Evolutionary conservation across 2,329 filamentous ascomycete species (phyloP), one percentile per base, ranked within the genome.

Genomic region (Penicillium oxalicum): DNA sequence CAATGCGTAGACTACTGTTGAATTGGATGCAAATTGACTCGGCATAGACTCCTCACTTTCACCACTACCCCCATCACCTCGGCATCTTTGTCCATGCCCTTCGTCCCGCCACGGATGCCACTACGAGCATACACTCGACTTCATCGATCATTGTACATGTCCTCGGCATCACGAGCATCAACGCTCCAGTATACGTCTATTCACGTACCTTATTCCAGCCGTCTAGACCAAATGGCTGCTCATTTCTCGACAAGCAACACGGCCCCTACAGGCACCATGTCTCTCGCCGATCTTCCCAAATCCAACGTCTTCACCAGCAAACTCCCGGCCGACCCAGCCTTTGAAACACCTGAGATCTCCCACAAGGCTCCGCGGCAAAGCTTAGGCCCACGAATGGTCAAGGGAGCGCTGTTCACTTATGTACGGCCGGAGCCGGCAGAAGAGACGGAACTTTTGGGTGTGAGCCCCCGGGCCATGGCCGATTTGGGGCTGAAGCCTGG

Each of bases 321-420:
- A 44, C 74, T 96, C 4, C 88, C 91, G 3, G 70, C 89, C 7
- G 93, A 98, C 64, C 69, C 84, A 9, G 71, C 80, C 27, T 95
- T 87, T 64, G 84, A 89, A 12, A 94, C 89, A 0, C 90, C 93
- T 0, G 79, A 83, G 52, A 78, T 79, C 50, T 96, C 91, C 0
- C 88, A 97, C 69, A 79, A 81, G 58, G 89, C 88, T 0, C 85
- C 89, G 1, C 83, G 91, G 60, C 79, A 86, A 48, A 74, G 84
- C 33, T 84, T 97, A 42, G 78, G 80, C 0, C 91, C 93, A 12
- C 86, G 91, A 42, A 77, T 89, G 67, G 93, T 98, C 36, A 88
- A 85, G 64, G 81, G 84, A 50, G 91, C 93, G 4, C 72, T 91
- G 44, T 98, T 88, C 71, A 95, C 91, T 7, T 98, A 85, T 77